These are phyloP conservation scores for Testicularia cyperi DNA, from an alignment of 1,284 basidiomycete species.

Conservation along the genomic window DNA sequence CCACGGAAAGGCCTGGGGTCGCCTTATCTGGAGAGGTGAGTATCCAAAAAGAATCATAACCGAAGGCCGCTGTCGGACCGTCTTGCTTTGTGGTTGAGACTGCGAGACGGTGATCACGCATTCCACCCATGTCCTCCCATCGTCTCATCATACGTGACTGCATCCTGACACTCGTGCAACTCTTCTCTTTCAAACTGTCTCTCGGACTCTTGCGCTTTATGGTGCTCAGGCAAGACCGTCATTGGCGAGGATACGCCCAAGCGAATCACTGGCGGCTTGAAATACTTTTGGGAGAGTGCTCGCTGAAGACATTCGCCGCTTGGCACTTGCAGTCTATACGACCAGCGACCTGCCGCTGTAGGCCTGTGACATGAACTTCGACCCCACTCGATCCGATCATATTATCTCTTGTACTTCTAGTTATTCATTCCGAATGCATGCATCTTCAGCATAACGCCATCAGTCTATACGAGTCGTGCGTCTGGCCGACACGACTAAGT, in stretches of 20 bases:
- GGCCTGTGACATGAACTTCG: too few species aligned
- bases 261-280: conserved; percentile 40
- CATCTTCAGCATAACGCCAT: too few species aligned
- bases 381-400: too few species aligned
- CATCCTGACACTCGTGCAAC: neutral
- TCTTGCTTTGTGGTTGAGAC: too few species aligned
- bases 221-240: conserved; percentile 25
- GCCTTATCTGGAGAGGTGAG: conserved; percentile 47
- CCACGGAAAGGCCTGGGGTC: conserved; percentile 48
- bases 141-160: neutral
- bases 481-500: too few species aligned
- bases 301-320: neutral
- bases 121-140: neutral
- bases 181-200: too few species aligned
- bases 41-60: too few species aligned
- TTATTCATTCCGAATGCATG: too few species aligned
- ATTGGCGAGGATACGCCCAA: conserved; percentile 19
- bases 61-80: too few species aligned
- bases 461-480: neutral
- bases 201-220: neutral
- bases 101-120: too few species aligned
- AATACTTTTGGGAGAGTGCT: conserved; percentile 30
- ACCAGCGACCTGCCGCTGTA: neutral
- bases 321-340: neutral
- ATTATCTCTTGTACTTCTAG: too few species aligned